Conservation (phyloP, 805 yeast genomes). For the Pichia phayaonensis region DNA sequence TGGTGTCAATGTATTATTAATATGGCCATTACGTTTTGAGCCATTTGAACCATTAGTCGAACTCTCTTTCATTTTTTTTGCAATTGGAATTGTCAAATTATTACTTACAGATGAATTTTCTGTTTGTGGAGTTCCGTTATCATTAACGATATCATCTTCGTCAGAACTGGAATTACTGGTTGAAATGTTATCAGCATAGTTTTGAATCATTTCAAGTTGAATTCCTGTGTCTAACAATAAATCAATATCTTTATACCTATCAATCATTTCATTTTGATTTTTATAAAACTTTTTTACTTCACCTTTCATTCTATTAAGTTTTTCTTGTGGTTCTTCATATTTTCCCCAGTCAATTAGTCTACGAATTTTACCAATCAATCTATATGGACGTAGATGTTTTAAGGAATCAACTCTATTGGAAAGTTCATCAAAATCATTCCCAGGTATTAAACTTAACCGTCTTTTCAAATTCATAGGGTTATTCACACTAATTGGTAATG, state of each 20-base stretch:
- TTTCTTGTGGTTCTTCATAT: constrained; percentile 17
- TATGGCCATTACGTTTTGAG: neutral
- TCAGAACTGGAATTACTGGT: constrained; percentile 18
- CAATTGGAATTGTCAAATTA: neutral
- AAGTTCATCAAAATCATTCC: constrained; percentile 15
- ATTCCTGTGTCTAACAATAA: constrained; percentile 62
- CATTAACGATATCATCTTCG: neutral
- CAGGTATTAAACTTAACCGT: constrained; percentile 18
- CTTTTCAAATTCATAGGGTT: constrained; percentile 17
- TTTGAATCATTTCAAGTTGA: constrained; percentile 54
- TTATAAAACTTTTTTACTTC: constrained; percentile 39
- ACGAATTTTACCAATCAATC: constrained; percentile 36
- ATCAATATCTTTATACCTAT: constrained; percentile 53
- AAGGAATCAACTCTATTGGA: constrained; percentile 24
- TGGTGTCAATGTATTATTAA: constrained; percentile 33
- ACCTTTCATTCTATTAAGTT: constrained; percentile 20
- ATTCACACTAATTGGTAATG: constrained; percentile 13
- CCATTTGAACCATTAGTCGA: neutral
- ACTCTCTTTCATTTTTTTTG: neutral
- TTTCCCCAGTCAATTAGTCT: constrained; percentile 37
- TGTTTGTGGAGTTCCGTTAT: neutral
- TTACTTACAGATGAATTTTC: neutral
- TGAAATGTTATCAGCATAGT: constrained; percentile 37
- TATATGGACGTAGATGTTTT: constrained; percentile 38
- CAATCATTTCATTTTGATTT: constrained; percentile 53